Percentiles rank a stretch among this genome's conserved stretches.
These are phyloP conservation scores for Pyrrhoderma noxium DNA, from an alignment of 1,284 basidiomycete genomes.

Conservation along the genomic window DNA sequence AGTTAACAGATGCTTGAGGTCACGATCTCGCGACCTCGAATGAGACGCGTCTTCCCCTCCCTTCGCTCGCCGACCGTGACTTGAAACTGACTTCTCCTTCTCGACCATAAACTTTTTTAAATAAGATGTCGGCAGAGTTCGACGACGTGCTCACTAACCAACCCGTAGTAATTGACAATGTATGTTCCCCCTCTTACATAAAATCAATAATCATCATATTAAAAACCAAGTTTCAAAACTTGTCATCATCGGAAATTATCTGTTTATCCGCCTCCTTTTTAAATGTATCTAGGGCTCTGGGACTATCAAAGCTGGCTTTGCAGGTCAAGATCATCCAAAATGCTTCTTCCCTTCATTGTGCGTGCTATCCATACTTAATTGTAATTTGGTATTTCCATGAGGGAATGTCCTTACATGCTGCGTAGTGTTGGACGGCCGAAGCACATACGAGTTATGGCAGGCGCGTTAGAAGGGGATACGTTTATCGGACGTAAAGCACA, in stretches of 20 bases:
- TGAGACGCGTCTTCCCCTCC: conserved; percentile 11
- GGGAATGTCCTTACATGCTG: neutral
- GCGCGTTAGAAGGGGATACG: conserved; percentile 85
- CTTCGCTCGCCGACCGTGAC: neutral
- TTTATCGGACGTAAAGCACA: conserved; percentile 94
- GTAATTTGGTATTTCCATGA: neutral
- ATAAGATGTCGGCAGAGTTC: conserved; percentile 70
- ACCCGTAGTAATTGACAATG: conserved; percentile 95
- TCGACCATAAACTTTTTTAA: neutral
- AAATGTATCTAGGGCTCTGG: conserved; percentile 85
- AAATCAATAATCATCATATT: conserved; percentile 15
- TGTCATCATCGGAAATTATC: conserved; percentile 6
- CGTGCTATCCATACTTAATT: conserved; percentile 39
- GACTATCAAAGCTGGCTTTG: conserved; percentile 96
- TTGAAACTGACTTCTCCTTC: neutral
- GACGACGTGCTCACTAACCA: conserved; percentile 90
- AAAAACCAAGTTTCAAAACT: conserved; percentile 10
- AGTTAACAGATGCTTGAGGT: too few relatives aligned
- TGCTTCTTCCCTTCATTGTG: conserved; percentile 98
- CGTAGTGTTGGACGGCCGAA: conserved; percentile 89
- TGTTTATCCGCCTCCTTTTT: too few relatives aligned
- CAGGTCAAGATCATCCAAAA: conserved; percentile 95
- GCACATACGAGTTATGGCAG: conserved; percentile 94
- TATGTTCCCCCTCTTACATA: conserved; percentile 34
- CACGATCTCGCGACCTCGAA: conserved; percentile 3